Conservation (phyloP, 1,284 basidiomycete species). For the Ganoderma lingzhi region DNA sequence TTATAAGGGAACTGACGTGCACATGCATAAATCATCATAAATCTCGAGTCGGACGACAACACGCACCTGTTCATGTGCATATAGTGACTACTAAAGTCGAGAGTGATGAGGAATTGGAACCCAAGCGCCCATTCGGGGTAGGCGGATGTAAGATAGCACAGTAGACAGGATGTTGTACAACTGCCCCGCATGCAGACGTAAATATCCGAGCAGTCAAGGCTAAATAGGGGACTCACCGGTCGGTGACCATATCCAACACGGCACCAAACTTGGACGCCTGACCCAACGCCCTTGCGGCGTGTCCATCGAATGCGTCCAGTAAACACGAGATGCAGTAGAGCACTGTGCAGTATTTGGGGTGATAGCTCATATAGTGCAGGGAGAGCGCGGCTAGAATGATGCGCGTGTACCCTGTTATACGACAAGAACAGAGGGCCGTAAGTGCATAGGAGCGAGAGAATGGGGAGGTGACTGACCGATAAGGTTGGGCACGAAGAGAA, state of each 20-base stretch:
- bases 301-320: constrained; percentile 95
- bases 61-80: constrained; percentile 99
- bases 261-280: constrained; percentile 98
- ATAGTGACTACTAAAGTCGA: constrained; percentile 99
- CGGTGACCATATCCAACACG: constrained; percentile 99
- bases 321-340: constrained; percentile 94
- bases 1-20: constrained; percentile 82
- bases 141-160: constrained; percentile 92
- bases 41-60: not conserved
- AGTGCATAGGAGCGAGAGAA: constrained; percentile 14
- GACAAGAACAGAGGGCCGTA: not conserved
- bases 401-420: constrained; percentile 78
- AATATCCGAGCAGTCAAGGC: constrained; percentile 1
- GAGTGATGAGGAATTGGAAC: constrained; percentile 96
- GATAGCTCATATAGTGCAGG: constrained; percentile 93
- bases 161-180: constrained; percentile 94
- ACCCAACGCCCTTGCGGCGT: constrained; percentile 88
- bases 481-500: constrained; percentile 96
- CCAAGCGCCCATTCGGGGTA: constrained; percentile 86
- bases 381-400: constrained; percentile 92
- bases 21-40: constrained; percentile 6
- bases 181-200: constrained; percentile 49
- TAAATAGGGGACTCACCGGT: constrained; percentile 68
- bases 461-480: constrained; percentile 69
- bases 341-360: constrained; percentile 93